phyloP scores from a whole-genome alignment of 257 asterid genomes.

The Capsicum rhomboideum region DNA sequence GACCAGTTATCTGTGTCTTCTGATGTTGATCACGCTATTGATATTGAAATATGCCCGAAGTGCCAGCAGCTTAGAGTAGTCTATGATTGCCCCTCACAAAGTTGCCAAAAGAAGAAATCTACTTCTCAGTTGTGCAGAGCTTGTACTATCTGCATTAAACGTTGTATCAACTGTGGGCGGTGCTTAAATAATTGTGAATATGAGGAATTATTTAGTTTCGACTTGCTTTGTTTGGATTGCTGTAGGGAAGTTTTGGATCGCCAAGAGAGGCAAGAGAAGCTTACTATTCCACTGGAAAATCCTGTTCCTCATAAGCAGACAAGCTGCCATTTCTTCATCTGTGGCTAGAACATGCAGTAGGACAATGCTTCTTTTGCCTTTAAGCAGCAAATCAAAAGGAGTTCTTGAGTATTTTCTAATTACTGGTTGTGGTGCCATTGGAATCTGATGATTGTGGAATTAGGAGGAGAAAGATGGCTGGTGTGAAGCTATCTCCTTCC shows the following conservation, averaged over 20 bases:
- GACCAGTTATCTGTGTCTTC: constrained; percentile 43
- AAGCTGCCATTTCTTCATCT: constrained; percentile 27
- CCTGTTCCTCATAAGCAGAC: constrained; percentile 4
- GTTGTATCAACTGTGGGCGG: constrained; percentile 68
- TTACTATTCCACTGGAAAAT: neutral
- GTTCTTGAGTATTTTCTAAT: neutral
- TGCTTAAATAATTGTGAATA: constrained; percentile 48
- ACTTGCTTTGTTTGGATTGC: constrained; percentile 43
- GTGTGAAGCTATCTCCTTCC: neutral
- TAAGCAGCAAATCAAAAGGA: neutral
- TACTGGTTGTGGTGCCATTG: neutral
- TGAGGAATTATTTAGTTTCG: constrained; percentile 51
- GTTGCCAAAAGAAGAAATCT: constrained; percentile 33
- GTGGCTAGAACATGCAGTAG: constrained; percentile 18
- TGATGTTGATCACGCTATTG: constrained; percentile 62
- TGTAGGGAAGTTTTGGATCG: constrained; percentile 15
- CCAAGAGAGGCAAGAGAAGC: constrained; percentile 15
- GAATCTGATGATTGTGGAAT: neutral
- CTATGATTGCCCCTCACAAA: constrained; percentile 66
- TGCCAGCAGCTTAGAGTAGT: constrained; percentile 54
- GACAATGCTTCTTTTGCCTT: neutral
- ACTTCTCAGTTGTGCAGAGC: constrained; percentile 46
- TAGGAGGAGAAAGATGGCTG: neutral
- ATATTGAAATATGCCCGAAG: constrained; percentile 62
- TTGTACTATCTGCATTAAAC: constrained; percentile 56